phyloP scores from a whole-genome alignment of 1,284 basidiomycete species.

The Sphaerobolus stellatus region DNA sequence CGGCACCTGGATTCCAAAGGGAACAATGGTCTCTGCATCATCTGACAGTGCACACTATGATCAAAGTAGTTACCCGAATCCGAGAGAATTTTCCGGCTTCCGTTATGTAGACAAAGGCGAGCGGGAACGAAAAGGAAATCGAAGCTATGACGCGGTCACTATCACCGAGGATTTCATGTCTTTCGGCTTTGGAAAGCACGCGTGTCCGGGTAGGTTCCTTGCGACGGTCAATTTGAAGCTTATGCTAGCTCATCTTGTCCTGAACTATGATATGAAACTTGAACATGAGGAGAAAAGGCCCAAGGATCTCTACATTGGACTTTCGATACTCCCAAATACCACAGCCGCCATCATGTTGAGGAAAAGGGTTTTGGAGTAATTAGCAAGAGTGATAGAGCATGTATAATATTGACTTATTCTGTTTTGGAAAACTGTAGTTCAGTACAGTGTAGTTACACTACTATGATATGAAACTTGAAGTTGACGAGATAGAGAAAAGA shows the following conservation, averaged over 20 bases:
- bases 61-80: not conserved
- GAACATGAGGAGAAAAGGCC: constrained; percentile 13
- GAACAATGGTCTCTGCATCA: constrained; percentile 8
- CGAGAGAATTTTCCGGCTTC: constrained; percentile 7
- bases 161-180: constrained; percentile 25
- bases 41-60: constrained; percentile 3
- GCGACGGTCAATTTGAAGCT: constrained; percentile 35
- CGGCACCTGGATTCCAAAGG: constrained; percentile 13
- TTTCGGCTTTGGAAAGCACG: constrained; percentile 30
- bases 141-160: constrained; percentile 25
- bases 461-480: too few species aligned
- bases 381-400: too few species aligned
- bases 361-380: too few species aligned
- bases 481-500: too few species aligned
- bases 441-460: too few species aligned
- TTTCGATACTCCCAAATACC: not conserved
- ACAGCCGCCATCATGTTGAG: not conserved
- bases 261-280: constrained; percentile 38
- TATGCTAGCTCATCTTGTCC: constrained; percentile 36
- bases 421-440: too few species aligned
- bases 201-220: constrained; percentile 41
- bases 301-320: not conserved
- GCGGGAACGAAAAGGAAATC: constrained; percentile 20
- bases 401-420: too few species aligned
- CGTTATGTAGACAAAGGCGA: constrained; percentile 23